Evolutionary conservation across 495 filamentous ascomycete species (phyloP).

Genomic region (Aspergillus cavernicola): DNA sequence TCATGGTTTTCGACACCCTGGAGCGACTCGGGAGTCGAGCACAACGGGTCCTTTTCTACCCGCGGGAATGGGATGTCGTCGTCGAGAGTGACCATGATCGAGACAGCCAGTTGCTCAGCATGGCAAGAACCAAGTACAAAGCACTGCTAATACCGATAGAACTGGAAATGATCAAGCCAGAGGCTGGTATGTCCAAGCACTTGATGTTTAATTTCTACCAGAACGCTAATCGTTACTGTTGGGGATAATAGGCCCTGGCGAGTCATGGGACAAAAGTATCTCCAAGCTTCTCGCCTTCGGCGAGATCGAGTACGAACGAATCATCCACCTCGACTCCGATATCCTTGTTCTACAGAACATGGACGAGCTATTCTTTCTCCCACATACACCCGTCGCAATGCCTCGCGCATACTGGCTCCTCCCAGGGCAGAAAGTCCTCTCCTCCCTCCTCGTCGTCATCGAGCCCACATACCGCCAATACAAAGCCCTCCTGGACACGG

Average conservation of each 20-base stretch:
- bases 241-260: constrained; percentile 22
- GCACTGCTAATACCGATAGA: constrained; percentile 58
- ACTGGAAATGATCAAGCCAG: constrained; percentile 47
- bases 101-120: constrained; percentile 53
- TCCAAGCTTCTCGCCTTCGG: constrained; percentile 72
- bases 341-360: constrained; percentile 58
- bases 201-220: neutral
- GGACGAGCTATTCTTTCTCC: constrained; percentile 75
- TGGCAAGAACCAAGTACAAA: constrained; percentile 58
- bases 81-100: constrained; percentile 35
- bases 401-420: constrained; percentile 69
- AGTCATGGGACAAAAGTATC: constrained; percentile 58
- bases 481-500: constrained; percentile 44
- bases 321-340: constrained; percentile 69
- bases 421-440: constrained; percentile 49
- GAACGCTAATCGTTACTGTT: neutral
- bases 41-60: constrained; percentile 65
- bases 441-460: constrained; percentile 62
- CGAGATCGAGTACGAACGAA: constrained; percentile 61
- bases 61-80: constrained; percentile 49
- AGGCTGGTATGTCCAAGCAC: constrained; percentile 32
- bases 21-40: constrained; percentile 58
- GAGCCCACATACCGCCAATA: constrained; percentile 57
- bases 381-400: constrained; percentile 56
- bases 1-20: constrained; percentile 71